Base-by-base conservation (phyloP, 2,329 filamentous ascomycete genomes). In the Ascosphaera acerosa region DNA sequence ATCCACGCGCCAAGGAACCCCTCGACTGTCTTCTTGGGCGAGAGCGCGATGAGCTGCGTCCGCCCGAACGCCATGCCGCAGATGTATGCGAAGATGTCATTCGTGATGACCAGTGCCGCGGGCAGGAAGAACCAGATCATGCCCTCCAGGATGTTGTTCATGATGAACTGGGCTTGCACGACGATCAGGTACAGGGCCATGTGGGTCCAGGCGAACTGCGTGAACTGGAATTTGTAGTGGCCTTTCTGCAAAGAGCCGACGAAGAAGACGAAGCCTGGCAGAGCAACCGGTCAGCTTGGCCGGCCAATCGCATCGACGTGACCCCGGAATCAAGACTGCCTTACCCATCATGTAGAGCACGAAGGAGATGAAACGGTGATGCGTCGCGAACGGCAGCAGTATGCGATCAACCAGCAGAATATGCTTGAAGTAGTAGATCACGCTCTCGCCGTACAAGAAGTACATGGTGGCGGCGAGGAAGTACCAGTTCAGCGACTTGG, bases 111-210 rank as follows among this genome's bases (percentile, higher is more conserved):
- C 43, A 97, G 66, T 32, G 80, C 74, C 5, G 80, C 82, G 5
- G 87, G 87, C 28, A 97, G 58, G 64, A 94, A 92, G 62, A 97
- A 94, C 87, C 87, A 97, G 50, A 97, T 90, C 76, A 97, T 81
- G 57, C 87, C 87, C 57, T 97, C 87, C 44, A 97, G 89, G 40
- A 97, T 76, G 54, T 97, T 97, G 64, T 97, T 97, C 78, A 97
- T 94, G 57, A 94, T 80, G 52, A 97, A 97, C 52, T 97, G 87
- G 10, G 87, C 82, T 54, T 97, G 82, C 4, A 91, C 82, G 23
- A 94, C 84, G 44, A 97, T 92, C 45, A 97, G 63, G 59, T 90
- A 94, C 14, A 97, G 67, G 4, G 89, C 87, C 82, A 97, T 94
- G 52, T 97, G 87, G 10, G 87, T 94, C 87, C 87, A 97, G 33